phyloP scores from a whole-genome alignment of 495 filamentous ascomycete species.

The Penicillium desertorum region DNA sequence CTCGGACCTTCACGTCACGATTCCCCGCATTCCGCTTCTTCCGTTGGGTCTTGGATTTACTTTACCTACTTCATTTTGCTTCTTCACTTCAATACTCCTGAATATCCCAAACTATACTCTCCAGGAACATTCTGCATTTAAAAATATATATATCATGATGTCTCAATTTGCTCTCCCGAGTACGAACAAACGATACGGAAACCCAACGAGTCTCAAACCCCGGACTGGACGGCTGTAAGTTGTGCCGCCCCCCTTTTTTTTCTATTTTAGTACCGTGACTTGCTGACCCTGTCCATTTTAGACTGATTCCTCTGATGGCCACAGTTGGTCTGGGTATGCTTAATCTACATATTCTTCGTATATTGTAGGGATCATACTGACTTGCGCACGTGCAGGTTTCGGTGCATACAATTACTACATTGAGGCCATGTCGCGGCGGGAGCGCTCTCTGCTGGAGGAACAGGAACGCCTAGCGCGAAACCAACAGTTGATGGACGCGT shows the following conservation, averaged over 20 bases:
- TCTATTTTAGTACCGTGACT: too few relatives aligned
- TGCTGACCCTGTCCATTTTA: conserved; percentile 2
- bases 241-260: neutral
- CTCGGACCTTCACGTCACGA: conserved; percentile 25
- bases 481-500: conserved; percentile 52
- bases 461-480: conserved; percentile 38
- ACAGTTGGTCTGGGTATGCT: conserved; percentile 33
- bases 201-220: conserved; percentile 21
- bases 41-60: conserved; percentile 14
- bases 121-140: neutral
- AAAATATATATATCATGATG: conserved; percentile 15
- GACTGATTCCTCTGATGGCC: conserved; percentile 37
- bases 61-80: conserved; percentile 1
- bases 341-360: neutral
- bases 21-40: conserved; percentile 24
- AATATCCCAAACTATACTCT: neutral
- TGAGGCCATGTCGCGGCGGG: conserved; percentile 16
- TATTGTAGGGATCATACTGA: neutral
- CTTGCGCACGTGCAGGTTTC: conserved; percentile 24
- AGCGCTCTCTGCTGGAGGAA: conserved; percentile 26
- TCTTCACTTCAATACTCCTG: neutral
- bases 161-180: conserved; percentile 28
- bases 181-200: conserved; percentile 22
- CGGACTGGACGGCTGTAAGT: conserved; percentile 25
- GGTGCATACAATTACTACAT: conserved; percentile 33